Percentiles rank a stretch among this genome's conserved stretches.
Conservation (phyloP, 805 yeast species). For the Metschnikowia borealis region DNA sequence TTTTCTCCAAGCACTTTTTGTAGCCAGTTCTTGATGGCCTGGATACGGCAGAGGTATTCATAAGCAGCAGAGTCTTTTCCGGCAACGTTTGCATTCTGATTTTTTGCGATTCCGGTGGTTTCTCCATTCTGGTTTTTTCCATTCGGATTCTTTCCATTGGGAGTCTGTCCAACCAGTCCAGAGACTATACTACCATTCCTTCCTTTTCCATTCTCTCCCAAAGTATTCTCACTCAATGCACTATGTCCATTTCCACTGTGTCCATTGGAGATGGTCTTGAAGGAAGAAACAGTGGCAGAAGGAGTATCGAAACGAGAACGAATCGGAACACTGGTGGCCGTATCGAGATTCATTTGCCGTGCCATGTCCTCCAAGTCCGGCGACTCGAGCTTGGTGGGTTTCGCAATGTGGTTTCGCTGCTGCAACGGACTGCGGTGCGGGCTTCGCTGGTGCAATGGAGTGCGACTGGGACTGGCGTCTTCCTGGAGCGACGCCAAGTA, state of each 20-base stretch:
- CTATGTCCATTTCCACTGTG: conserved; percentile 6
- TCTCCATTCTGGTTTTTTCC: too few species aligned
- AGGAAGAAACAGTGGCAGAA: conserved; percentile 40
- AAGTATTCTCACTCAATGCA: too few species aligned
- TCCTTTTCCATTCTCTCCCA: too few species aligned
- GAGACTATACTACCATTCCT: too few species aligned
- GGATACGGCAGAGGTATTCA: conserved; percentile 76
- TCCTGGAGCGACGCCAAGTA: conserved; percentile 32
- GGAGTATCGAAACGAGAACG: conserved; percentile 37
- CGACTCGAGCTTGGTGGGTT: conserved; percentile 17
- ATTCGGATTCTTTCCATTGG: too few species aligned
- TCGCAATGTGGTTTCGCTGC: conserved; percentile 23
- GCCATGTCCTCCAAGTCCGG: conserved; percentile 39
- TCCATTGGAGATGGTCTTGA: conserved; percentile 28
- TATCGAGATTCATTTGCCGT: conserved; percentile 29
- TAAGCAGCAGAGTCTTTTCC: conserved; percentile 42
- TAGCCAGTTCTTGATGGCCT: conserved; percentile 80
- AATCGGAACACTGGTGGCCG: conserved; percentile 23
- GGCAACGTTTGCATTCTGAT: not conserved
- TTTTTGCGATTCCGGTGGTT: not conserved
- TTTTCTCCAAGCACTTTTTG: conserved; percentile 56
- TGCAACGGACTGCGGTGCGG: conserved; percentile 25
- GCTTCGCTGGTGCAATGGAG: conserved; percentile 30
- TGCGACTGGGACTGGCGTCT: conserved; percentile 23
- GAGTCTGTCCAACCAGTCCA: too few species aligned